Evolutionary conservation across 345 rosid species (phyloP).

Genomic region (Cardamine chenopodiifolia): DNA sequence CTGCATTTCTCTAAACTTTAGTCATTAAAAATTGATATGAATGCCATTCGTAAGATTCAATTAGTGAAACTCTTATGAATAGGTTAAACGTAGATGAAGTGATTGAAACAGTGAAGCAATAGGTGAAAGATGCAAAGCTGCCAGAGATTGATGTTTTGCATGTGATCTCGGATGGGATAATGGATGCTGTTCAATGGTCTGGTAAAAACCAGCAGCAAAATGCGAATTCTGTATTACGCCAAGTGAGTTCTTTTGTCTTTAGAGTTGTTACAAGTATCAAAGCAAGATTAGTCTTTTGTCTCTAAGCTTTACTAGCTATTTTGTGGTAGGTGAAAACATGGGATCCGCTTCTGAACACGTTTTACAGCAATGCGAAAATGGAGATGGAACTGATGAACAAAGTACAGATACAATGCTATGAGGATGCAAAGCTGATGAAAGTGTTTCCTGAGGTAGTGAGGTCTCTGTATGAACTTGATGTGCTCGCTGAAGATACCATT

Average conservation of each 20-base stretch:
- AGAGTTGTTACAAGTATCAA: neutral
- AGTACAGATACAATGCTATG: conserved; percentile 96
- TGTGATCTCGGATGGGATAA: conserved; percentile 85
- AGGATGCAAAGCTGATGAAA: conserved; percentile 97
- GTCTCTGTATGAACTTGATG: conserved; percentile 87
- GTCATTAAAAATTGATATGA: neutral
- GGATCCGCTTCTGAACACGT: conserved; percentile 73
- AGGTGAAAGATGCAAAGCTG: conserved; percentile 76
- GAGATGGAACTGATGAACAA: conserved; percentile 94
- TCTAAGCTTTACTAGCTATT: neutral
- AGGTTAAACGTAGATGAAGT: conserved; percentile 65
- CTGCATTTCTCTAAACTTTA: neutral
- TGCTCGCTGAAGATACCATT: conserved; percentile 93
- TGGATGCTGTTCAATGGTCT: conserved; percentile 99
- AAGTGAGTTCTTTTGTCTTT: conserved; percentile 50
- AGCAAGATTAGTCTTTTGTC: neutral
- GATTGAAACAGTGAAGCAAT: conserved; percentile 78
- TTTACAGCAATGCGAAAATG: conserved; percentile 83
- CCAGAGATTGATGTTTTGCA: conserved; percentile 76
- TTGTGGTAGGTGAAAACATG: conserved; percentile 78
- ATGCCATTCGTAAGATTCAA: neutral
- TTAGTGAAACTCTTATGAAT: neutral
- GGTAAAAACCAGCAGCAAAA: conserved; percentile 99
- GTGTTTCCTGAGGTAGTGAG: conserved; percentile 85
- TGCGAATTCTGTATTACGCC: conserved; percentile 76